Percentiles rank a stretch among this genome's conserved stretches.
These are phyloP conservation scores for Hypocrella siamensis DNA, from an alignment of 2,329 filamentous ascomycete genomes.

Conservation along the genomic window DNA sequence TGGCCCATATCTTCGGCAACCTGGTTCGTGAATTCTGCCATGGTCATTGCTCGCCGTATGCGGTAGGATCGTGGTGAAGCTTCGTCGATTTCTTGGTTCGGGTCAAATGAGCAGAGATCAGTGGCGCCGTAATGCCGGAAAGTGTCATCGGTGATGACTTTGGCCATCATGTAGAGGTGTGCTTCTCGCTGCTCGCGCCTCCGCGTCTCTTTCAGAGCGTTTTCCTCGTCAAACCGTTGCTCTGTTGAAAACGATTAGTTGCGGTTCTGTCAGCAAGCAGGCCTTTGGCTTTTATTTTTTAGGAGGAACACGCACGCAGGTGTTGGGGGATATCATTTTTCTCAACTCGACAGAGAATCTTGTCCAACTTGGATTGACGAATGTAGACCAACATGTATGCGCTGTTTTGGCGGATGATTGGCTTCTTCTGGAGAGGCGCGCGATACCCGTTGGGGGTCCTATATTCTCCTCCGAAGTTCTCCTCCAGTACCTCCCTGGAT, in stretches of 20 bases:
- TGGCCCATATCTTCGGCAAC: conserved; percentile 56
- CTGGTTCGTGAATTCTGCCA: conserved; percentile 56
- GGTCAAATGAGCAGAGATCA: conserved; percentile 60
- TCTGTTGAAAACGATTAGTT: conserved; percentile 26
- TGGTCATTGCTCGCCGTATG: conserved; percentile 56
- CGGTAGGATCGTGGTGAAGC: conserved; percentile 60
- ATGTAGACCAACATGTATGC: conserved; percentile 99
- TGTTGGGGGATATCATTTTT: conserved; percentile 68
- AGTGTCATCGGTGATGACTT: conserved; percentile 65
- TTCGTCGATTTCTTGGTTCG: conserved; percentile 45
- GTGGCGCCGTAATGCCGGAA: conserved; percentile 73
- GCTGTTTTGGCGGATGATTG: conserved; percentile 55
- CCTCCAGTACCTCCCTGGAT: conserved; percentile 78
- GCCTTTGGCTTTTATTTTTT: no score
- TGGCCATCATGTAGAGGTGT: conserved; percentile 78
- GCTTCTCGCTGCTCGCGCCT: conserved; percentile 86
- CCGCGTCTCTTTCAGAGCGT: conserved; percentile 55
- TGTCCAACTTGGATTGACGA: conserved; percentile 68
- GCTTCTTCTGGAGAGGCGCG: conserved; percentile 37
- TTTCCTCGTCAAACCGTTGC: conserved; percentile 67
- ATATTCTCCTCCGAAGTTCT: conserved; percentile 92
- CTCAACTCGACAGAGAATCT: conserved; percentile 63
- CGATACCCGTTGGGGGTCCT: conserved; percentile 31
- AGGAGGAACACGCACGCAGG: conserved; percentile 42
- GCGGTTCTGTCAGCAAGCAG: background rate